Evolutionary conservation across 2,329 filamentous ascomycete species (phyloP), one percentile per base, ranked within the genome.

Genomic region (Aspergillus sp.): DNA sequence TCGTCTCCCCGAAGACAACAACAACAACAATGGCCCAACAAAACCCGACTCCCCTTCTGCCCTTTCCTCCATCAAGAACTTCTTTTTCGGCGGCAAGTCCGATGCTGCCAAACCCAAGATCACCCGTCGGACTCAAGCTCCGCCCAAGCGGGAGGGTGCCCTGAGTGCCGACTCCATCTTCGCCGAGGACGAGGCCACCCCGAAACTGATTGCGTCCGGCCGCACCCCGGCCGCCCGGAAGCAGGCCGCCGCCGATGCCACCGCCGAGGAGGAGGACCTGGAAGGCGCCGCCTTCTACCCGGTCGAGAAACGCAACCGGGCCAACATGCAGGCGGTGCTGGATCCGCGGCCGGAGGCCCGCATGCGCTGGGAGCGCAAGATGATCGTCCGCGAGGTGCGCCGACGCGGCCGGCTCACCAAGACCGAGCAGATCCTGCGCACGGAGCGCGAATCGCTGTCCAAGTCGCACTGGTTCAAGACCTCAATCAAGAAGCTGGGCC

Each of bases 401-500:
- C 82, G 82, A 55, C 79, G 87, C 45, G 87, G 88, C 8, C 80
- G 88, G 41, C 71, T 92, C 47, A 81, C 84, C 16, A 83, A 82
- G 57, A 77, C 81, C 47, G 82, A 91, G 62, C 78, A 82, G 50
- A 82, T 96, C 54, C 82, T 83, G 66, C 84, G 86, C 60, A 83
- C 80, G 7, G 84, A 87, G 68, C 74, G 84, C 38, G 75, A 83
- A 61, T 76, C 77, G 49, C 62, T 80, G 22, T 76, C 75, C 69
- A 86, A 86, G 72, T 90, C 86, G 56, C 81, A 86, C 44, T 82
- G 83, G 60, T 82, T 96, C 68, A 86, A 91, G 64, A 96, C 94
- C 2, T 90, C 86, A 45, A 79, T 89, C 58, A 99, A 99, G 84
- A 99, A 99, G 78, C 80, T 99, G 50, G 86, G 87, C 48, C 87